Percentiles rank a stretch among this genome's conserved stretches.
Evolutionary conservation across 495 filamentous ascomycete species (phyloP).

Genomic region (Elasticomyces elasticus): DNA sequence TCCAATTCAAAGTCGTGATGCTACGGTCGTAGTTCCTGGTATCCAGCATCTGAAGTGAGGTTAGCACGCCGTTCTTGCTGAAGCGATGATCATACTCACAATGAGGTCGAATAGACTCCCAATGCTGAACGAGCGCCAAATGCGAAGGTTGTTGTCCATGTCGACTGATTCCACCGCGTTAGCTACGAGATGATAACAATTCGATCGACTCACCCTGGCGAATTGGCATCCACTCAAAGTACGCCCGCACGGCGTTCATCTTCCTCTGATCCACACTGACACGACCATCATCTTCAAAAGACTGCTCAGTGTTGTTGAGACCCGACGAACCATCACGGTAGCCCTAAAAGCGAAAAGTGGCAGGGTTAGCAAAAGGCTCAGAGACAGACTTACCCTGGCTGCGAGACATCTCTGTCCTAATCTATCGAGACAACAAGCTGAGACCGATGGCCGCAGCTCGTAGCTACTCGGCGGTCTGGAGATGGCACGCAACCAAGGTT

Average conservation of each 20-base stretch:
- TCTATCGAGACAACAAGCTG: too few relatives aligned
- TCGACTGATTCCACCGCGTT: too few relatives aligned
- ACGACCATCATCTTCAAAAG: conserved; percentile 47
- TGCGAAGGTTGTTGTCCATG: conserved; percentile 57
- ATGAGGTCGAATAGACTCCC: conserved; percentile 55
- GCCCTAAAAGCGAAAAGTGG: conserved; percentile 51
- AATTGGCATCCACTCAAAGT: conserved; percentile 57
- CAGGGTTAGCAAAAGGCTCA: too few relatives aligned
- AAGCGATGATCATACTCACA: too few relatives aligned
- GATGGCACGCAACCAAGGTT: conserved; percentile 49
- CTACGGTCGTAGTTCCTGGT: conserved; percentile 55
- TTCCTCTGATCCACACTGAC: conserved; percentile 53
- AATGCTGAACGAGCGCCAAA: conserved; percentile 55
- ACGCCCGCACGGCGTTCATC: conserved; percentile 58
- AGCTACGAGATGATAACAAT: too few relatives aligned
- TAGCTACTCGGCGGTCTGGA: too few relatives aligned
- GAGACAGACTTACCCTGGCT: too few relatives aligned
- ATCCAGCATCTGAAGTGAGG: too few relatives aligned
- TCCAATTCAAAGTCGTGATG: conserved; percentile 38
- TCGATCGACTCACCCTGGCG: too few relatives aligned
- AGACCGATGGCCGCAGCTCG: too few relatives aligned
- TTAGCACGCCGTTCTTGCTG: too few relatives aligned
- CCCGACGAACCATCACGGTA: conserved; percentile 44
- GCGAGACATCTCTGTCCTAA: too few relatives aligned
- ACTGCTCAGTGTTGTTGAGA: conserved; percentile 49